Percentiles rank a stretch among this genome's conserved stretches.
These are phyloP conservation scores for Stagonosporopsis vannaccii DNA, from an alignment of 2,329 filamentous ascomycete species.

Conservation along the genomic window DNA sequence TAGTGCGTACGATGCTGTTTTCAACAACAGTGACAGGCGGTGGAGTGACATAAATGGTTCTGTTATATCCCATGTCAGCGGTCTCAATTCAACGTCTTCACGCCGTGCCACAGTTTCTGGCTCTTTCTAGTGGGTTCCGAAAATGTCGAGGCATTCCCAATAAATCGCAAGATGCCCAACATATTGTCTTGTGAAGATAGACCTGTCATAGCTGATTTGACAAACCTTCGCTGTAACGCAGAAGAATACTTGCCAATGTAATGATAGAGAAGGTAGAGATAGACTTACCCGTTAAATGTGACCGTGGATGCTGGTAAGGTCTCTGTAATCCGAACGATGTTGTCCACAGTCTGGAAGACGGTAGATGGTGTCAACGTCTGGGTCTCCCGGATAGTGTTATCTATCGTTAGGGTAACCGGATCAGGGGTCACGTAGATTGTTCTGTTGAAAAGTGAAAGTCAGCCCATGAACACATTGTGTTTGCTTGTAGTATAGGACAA, in stretches of 20 bases:
- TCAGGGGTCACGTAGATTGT: not conserved
- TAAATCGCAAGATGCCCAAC: too few species aligned
- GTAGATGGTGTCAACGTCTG: not conserved
- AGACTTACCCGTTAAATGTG: slow-evolving; percentile 6
- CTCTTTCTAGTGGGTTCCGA: too few species aligned
- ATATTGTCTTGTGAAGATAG: too few species aligned
- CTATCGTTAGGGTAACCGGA: not conserved
- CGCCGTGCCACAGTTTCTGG: not conserved
- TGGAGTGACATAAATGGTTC: slow-evolving; percentile 9
- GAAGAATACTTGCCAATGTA: too few species aligned
- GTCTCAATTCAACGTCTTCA: not conserved
- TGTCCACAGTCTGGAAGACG: not conserved
- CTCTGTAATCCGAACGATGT: not conserved
- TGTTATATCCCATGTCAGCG: not conserved
- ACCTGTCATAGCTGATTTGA: too few species aligned
- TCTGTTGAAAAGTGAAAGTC: not conserved
- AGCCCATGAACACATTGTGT: not conserved
- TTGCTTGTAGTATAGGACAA: too few species aligned
- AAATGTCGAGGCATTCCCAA: too few species aligned
- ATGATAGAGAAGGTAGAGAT: too few species aligned
- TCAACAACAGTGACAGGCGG: slow-evolving; percentile 3
- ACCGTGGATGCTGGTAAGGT: slow-evolving; percentile 6
- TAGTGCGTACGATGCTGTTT: slow-evolving; percentile 9
- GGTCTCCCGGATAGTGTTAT: slow-evolving; percentile 2
- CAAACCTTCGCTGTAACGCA: too few species aligned